These are phyloP conservation scores for Starmerella tilneyi DNA, from an alignment of 805 yeast genomes.

Conservation along the genomic window DNA sequence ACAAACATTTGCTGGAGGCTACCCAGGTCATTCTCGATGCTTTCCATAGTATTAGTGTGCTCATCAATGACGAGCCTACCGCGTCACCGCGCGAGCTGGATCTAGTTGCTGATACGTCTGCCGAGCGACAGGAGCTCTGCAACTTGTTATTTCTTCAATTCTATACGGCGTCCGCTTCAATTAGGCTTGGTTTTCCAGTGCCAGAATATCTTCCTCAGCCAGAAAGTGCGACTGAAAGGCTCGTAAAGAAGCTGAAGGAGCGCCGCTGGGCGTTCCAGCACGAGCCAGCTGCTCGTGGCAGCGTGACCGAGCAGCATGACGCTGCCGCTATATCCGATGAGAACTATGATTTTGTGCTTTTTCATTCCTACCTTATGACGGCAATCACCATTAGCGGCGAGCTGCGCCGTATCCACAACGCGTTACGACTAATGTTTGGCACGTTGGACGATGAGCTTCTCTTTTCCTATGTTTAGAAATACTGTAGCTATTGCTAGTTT, in stretches of 20 bases:
- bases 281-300: conserved; percentile 27
- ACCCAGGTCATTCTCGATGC: conserved; percentile 64
- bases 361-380: conserved; percentile 66
- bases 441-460: conserved; percentile 49
- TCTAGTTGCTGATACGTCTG: conserved; percentile 41
- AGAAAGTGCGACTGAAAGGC: conserved; percentile 59
- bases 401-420: conserved; percentile 45
- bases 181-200: conserved; percentile 63
- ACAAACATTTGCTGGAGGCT: conserved; percentile 40
- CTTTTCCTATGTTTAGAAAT: conserved; percentile 30
- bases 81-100: conserved; percentile 44
- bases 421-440: conserved; percentile 54
- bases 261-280: conserved; percentile 30
- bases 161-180: conserved; percentile 54
- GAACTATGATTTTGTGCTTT: conserved; percentile 65
- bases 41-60: conserved; percentile 59
- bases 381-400: conserved; percentile 58
- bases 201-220: conserved; percentile 72
- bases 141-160: conserved; percentile 63
- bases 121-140: conserved; percentile 58
- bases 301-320: neutral
- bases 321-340: conserved; percentile 20
- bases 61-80: conserved; percentile 52
- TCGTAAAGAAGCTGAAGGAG: conserved; percentile 54
- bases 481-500: neutral